phyloP scores from a whole-genome alignment of 768 basidiomycete genomes.

The Auricularia auricula-judae region DNA sequence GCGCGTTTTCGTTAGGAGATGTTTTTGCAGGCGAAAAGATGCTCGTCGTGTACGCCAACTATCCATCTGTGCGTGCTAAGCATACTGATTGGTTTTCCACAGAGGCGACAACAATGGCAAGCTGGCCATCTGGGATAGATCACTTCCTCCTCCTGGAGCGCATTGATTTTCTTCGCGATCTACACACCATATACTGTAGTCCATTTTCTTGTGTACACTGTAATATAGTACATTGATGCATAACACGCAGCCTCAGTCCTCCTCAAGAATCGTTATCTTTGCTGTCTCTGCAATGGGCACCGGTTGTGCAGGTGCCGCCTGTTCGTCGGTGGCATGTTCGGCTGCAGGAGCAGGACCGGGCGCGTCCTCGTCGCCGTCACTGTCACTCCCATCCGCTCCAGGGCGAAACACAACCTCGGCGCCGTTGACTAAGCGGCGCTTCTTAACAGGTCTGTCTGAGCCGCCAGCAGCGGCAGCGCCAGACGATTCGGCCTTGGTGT shows the following conservation, averaged over 20 bases:
- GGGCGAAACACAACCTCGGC: conserved; percentile 52
- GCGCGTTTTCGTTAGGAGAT: neutral
- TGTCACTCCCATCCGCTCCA: conserved; percentile 35
- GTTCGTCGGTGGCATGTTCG: conserved; percentile 5
- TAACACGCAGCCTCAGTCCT: conserved; percentile 15
- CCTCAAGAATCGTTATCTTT: conserved; percentile 25
- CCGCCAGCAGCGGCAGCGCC: neutral
- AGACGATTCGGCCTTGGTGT: conserved; percentile 15
- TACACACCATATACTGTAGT: no score
- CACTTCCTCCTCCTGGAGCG: neutral
- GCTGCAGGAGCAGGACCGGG: neutral
- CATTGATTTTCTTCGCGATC: no score
- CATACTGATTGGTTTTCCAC: neutral
- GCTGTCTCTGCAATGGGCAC: conserved; percentile 9
- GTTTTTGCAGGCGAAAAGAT: neutral
- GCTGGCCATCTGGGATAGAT: neutral
- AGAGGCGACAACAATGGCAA: neutral
- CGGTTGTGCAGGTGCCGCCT: neutral
- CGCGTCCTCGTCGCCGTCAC: conserved; percentile 20
- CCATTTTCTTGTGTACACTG: no score
- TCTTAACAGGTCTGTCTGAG: conserved; percentile 48
- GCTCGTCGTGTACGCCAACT: neutral
- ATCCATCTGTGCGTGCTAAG: no score
- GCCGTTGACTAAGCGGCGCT: conserved; percentile 70
- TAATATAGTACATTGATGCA: no score